A percentile compares a stretch with the other conserved stretches of the same genome.
Evolutionary conservation across 768 basidiomycete species (phyloP).

Genomic region (Boletus subcaerulescens): DNA sequence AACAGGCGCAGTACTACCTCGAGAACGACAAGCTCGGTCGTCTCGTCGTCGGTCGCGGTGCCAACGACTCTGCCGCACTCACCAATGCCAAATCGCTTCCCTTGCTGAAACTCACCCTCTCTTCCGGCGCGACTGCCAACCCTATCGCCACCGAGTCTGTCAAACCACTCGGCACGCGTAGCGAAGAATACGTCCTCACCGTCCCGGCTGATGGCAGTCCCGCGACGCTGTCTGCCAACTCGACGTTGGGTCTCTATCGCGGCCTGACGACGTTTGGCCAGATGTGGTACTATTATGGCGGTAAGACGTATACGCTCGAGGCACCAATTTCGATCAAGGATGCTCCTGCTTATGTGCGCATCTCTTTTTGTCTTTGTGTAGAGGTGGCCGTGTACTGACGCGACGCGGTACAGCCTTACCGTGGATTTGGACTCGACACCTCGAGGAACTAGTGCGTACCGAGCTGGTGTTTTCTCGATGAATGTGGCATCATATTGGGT

Average conservation of each 20-base stretch:
- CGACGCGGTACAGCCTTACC: constrained; percentile 26
- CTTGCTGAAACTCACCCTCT: constrained; percentile 29
- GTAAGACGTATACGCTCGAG: constrained; percentile 36
- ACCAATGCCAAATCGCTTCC: constrained; percentile 22
- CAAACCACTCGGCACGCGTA: constrained; percentile 33
- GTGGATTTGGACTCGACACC: constrained; percentile 47
- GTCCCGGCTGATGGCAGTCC: constrained; percentile 36
- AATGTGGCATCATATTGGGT: background rate
- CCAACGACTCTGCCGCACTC: constrained; percentile 30
- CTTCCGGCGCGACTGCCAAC: constrained; percentile 7
- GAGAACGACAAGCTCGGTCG: constrained; percentile 36
- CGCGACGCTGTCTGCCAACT: constrained; percentile 42
- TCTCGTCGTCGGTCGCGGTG: constrained; percentile 40
- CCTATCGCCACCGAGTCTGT: constrained; percentile 38
- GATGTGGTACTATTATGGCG: constrained; percentile 43
- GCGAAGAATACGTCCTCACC: constrained; percentile 44
- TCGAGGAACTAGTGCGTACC: constrained; percentile 40
- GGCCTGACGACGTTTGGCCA: constrained; percentile 57
- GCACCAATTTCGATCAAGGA: constrained; percentile 44
- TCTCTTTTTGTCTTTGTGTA: background rate
- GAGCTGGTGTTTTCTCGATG: background rate
- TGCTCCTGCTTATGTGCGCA: constrained; percentile 43
- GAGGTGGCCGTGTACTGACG: constrained; percentile 1
- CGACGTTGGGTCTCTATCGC: constrained; percentile 48
- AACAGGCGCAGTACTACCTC: constrained; percentile 30